Conservation (phyloP, 441 rosid genomes). For the Heliophila coronopifolia region DNA sequence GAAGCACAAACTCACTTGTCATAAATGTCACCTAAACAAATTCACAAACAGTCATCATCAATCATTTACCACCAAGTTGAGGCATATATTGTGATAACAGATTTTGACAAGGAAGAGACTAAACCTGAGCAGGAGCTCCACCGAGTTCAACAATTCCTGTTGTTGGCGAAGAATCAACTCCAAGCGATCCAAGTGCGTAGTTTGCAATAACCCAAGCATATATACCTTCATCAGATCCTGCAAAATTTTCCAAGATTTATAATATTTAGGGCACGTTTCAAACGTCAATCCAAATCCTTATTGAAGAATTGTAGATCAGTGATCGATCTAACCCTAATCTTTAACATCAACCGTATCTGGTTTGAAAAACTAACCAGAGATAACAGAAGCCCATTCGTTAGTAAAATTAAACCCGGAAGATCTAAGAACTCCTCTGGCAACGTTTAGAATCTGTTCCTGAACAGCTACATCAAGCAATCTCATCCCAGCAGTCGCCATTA, state of each 20-base stretch:
- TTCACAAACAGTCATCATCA: background rate
- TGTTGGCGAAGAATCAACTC: conserved; percentile 60
- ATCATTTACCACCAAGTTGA: background rate
- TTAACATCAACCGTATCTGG: background rate
- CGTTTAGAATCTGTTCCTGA: conserved; percentile 50
- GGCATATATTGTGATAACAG: background rate
- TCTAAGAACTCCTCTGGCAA: conserved; percentile 47
- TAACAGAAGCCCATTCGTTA: conserved; percentile 71
- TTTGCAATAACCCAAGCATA: conserved; percentile 93
- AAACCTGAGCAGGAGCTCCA: conserved; percentile 91
- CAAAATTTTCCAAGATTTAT: background rate
- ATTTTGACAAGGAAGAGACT: conserved; percentile 4
- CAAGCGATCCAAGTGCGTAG: conserved; percentile 63
- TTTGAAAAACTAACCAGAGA: conserved; percentile 58
- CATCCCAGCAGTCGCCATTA: conserved; percentile 94
- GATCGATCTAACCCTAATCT: background rate
- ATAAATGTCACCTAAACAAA: conserved; percentile 68
- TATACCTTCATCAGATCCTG: conserved; percentile 86
- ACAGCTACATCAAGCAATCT: conserved; percentile 45
- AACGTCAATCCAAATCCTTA: background rate
- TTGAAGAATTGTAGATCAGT: background rate
- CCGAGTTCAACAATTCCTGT: conserved; percentile 90
- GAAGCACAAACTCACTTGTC: conserved; percentile 60
- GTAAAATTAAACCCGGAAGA: conserved; percentile 54
- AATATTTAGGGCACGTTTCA: background rate